A percentile compares a stretch with the other conserved stretches of the same genome.
These are phyloP conservation scores for Quercus ilex DNA, from an alignment of 306 rosid genomes.

Conservation along the genomic window DNA sequence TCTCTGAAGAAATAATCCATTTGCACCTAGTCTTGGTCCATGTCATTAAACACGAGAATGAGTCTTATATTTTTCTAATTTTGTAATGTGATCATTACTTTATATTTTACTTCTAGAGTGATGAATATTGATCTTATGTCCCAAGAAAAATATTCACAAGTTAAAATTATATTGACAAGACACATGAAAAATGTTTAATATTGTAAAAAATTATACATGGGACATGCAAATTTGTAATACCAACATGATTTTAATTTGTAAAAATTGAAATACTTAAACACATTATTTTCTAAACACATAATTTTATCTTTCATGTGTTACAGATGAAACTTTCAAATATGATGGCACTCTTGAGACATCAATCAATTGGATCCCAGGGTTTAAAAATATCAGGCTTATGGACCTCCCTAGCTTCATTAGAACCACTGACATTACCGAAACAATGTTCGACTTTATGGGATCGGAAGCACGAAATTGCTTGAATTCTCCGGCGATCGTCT, in stretches of 20 bases:
- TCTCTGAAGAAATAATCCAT: too few relatives aligned
- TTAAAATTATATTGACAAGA: too few relatives aligned
- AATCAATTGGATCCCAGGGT: constrained; percentile 39
- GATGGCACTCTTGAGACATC: constrained; percentile 28
- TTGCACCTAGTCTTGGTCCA: too few relatives aligned
- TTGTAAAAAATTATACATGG: too few relatives aligned
- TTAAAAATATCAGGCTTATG: constrained; percentile 35
- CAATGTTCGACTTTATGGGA: constrained; percentile 39
- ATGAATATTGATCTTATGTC: too few relatives aligned
- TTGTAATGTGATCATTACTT: too few relatives aligned
- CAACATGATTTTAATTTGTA: neutral
- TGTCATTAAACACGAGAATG: too few relatives aligned
- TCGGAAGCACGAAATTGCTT: constrained; percentile 30
- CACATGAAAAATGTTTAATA: too few relatives aligned
- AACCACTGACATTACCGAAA: constrained; percentile 20
- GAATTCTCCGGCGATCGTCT: constrained; percentile 29
- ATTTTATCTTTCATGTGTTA: neutral
- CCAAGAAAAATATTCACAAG: too few relatives aligned
- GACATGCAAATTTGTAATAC: too few relatives aligned
- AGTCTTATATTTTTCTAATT: too few relatives aligned
- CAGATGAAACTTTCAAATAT: constrained; percentile 29
- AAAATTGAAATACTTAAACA: neutral
- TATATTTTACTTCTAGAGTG: too few relatives aligned
- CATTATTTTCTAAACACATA: neutral
- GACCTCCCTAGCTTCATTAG: constrained; percentile 47